A percentile compares a stretch with the other conserved stretches of the same genome.
Conservation (phyloP, 495 filamentous ascomycete species). For the Aspergillus sclerotioniger region DNA sequence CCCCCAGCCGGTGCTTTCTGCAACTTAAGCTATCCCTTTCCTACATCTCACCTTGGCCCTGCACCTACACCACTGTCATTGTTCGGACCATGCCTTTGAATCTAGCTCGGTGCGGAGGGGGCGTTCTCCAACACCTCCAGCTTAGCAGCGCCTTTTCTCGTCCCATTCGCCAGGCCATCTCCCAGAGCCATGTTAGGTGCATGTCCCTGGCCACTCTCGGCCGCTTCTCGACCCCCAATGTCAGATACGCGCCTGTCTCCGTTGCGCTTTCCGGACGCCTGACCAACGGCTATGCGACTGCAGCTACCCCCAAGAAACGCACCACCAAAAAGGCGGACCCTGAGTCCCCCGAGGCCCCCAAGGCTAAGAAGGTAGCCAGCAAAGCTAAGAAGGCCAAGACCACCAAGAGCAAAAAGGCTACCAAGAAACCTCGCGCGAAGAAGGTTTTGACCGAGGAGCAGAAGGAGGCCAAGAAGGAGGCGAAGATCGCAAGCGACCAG, state of each 20-base stretch:
- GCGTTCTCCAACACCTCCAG: slow-evolving; percentile 30
- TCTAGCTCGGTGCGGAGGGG: slow-evolving; percentile 26
- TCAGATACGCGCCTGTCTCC: slow-evolving; percentile 7
- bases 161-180: slow-evolving; percentile 25
- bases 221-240: slow-evolving; percentile 10
- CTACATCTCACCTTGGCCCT: neutral
- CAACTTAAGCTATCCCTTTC: slow-evolving; percentile 10
- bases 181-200: slow-evolving; percentile 30
- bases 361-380: too few species aligned
- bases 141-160: slow-evolving; percentile 25
- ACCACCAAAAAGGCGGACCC: slow-evolving; percentile 4
- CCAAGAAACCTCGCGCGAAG: slow-evolving; percentile 8
- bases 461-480: slow-evolving; percentile 28
- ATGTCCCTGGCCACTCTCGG: slow-evolving; percentile 23
- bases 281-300: slow-evolving; percentile 32
- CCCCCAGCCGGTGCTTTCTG: neutral
- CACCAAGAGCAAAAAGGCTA: slow-evolving; percentile 17
- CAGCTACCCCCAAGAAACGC: slow-evolving; percentile 22
- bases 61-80: neutral
- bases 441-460: slow-evolving; percentile 31
- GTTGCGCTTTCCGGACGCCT: slow-evolving; percentile 9
- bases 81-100: slow-evolving; percentile 33
- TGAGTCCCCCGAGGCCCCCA: neutral
- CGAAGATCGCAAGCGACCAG: slow-evolving; percentile 18
- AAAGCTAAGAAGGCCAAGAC: too few species aligned